These are phyloP conservation scores for Gastrolobium bilobum DNA, from an alignment of 306 rosid genomes.

Conservation along the genomic window DNA sequence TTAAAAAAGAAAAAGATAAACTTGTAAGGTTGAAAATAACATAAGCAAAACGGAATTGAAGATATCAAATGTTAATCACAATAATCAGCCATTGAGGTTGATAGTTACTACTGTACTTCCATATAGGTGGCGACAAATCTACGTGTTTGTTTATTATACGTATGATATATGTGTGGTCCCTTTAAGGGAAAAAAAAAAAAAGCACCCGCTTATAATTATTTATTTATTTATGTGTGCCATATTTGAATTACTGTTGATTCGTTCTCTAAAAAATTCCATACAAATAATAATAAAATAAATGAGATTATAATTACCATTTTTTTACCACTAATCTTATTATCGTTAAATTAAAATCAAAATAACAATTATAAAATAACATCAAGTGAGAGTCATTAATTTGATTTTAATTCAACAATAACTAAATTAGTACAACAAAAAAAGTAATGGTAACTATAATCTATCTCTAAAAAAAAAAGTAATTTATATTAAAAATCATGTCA, in stretches of 20 bases:
- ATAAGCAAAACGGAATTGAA: not conserved
- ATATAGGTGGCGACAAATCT: not conserved
- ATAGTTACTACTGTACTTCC: not conserved
- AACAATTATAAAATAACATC: too few species aligned
- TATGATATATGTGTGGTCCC: not conserved
- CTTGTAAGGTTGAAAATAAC: not conserved
- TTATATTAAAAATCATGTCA: too few species aligned
- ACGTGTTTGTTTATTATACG: not conserved
- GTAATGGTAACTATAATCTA: too few species aligned
- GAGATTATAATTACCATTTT: too few species aligned
- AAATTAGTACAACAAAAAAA: too few species aligned
- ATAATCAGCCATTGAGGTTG: not conserved
- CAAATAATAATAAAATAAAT: not conserved
- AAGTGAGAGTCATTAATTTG: too few species aligned
- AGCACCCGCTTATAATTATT: not conserved
- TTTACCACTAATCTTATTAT: too few species aligned
- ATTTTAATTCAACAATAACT: too few species aligned
- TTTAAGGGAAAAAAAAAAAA: not conserved
- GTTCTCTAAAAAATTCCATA: not conserved
- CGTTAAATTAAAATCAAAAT: too few species aligned
- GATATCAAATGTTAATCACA: not conserved
- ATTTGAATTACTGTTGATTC: not conserved
- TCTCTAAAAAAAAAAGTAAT: too few species aligned
- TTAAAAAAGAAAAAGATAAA: not conserved
- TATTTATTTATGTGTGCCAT: not conserved